Percentiles rank a stretch among this genome's conserved stretches.
These are phyloP conservation scores for Saccharomyces uvarum DNA, from an alignment of 1,139 yeast genomes.

Conservation along the genomic window DNA sequence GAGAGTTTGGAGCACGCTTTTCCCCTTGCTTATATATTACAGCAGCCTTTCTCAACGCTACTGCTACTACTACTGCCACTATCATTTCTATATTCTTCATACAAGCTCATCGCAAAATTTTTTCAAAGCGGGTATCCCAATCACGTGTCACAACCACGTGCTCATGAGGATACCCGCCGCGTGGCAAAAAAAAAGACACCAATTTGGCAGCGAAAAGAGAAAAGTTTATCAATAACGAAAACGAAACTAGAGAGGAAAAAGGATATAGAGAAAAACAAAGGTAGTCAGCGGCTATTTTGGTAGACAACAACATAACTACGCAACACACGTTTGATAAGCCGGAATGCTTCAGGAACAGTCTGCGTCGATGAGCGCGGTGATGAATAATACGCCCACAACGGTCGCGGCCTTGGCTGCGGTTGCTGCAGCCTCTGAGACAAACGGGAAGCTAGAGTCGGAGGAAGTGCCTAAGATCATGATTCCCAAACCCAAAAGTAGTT, in stretches of 20 bases:
- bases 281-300: neutral
- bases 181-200: neutral
- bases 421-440: constrained; percentile 1
- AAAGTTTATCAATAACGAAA: constrained; percentile 1
- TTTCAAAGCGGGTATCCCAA: neutral
- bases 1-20: neutral
- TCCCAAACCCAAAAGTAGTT: constrained; percentile 24
- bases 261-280: neutral
- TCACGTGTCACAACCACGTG: neutral
- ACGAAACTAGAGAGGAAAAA: neutral
- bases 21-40: neutral
- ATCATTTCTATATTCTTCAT: neutral
- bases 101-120: neutral
- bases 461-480: constrained; percentile 10
- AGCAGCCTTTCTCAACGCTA: neutral
- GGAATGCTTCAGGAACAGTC: neutral
- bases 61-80: neutral
- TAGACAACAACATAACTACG: neutral
- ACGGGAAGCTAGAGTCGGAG: constrained; percentile 2
- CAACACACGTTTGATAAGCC: neutral
- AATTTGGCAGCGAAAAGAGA: neutral
- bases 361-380: neutral
- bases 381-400: neutral
- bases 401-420: neutral
- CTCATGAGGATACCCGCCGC: neutral